These are phyloP conservation scores for Lepidium aucheri DNA, from an alignment of 345 rosid species.

Conservation along the genomic window DNA sequence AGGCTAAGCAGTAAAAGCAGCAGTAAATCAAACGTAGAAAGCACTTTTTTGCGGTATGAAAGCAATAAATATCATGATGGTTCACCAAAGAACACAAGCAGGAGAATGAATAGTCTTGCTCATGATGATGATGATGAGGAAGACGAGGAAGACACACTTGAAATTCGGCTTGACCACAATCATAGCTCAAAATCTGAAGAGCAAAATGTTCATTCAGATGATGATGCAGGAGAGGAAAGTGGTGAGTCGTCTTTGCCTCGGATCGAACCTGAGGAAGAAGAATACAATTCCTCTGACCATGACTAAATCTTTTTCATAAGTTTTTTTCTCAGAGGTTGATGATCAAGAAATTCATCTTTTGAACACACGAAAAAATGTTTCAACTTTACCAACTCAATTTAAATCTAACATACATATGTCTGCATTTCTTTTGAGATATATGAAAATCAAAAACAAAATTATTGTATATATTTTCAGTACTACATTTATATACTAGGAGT, in stretches of 20 bases:
- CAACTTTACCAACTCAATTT: neutral
- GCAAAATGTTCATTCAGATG: conserved; percentile 15
- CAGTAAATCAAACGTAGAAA: conserved; percentile 4
- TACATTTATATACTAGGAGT: neutral
- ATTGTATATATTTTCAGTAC: conserved; percentile 12
- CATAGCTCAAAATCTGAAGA: conserved; percentile 19
- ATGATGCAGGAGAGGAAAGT: conserved; percentile 9
- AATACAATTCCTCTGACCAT: conserved; percentile 10
- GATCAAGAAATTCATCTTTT: neutral
- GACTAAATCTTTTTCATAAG: conserved; percentile 4
- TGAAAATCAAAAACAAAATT: neutral
- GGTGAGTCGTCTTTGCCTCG: conserved; percentile 1
- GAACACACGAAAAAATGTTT: neutral
- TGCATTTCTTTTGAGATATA: conserved; percentile 14
- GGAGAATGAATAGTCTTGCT: neutral
- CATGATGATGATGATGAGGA: neutral
- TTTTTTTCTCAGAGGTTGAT: neutral
- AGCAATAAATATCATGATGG: conserved; percentile 2
- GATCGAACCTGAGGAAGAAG: conserved; percentile 5
- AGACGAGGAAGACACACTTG: neutral
- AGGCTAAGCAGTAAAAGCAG: conserved; percentile 18
- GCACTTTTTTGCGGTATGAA: conserved; percentile 8
- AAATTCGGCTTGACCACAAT: conserved; percentile 16
- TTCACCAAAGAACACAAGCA: conserved; percentile 6
- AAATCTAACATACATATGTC: conserved; percentile 19